Conservation (phyloP, 1,139 yeast species). For the Scheffersomyces parashehatae region DNA sequence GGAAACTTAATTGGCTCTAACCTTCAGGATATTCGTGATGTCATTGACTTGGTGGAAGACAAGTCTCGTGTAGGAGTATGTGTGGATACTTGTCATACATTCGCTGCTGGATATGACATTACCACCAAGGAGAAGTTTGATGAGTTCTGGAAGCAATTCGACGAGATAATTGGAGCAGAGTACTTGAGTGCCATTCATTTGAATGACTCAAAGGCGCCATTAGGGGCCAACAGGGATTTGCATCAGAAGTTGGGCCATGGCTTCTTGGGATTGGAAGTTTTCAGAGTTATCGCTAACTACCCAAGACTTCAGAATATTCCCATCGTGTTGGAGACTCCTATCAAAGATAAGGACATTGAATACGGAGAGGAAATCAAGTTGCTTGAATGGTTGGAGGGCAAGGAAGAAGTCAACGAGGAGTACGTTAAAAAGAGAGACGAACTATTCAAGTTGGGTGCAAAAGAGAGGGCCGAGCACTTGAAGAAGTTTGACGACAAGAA, state of each 20-base stretch:
- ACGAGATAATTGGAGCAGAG: slow-evolving; percentile 67
- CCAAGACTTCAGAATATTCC: slow-evolving; percentile 66
- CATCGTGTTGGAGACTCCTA: slow-evolving; percentile 88
- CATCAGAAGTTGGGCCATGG: slow-evolving; percentile 92
- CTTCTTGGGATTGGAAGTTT: slow-evolving; percentile 81
- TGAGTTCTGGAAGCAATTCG: slow-evolving; percentile 75
- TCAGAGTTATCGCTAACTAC: slow-evolving; percentile 74
- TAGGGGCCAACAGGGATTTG: slow-evolving; percentile 85
- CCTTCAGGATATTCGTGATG: slow-evolving; percentile 71
- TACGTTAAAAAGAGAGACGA: slow-evolving; percentile 47
- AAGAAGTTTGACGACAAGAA: slow-evolving; percentile 38
- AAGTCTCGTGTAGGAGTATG: slow-evolving; percentile 90
- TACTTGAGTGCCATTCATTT: slow-evolving; percentile 81
- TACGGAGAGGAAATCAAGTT: slow-evolving; percentile 85
- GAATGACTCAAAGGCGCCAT: slow-evolving; percentile 93
- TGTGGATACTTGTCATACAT: slow-evolving; percentile 91
- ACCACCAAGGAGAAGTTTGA: slow-evolving; percentile 56
- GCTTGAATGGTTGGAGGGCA: slow-evolving; percentile 69
- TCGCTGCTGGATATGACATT: slow-evolving; percentile 95
- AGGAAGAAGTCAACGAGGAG: slow-evolving; percentile 54
- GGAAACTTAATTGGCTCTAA: slow-evolving; percentile 87
- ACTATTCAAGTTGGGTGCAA: slow-evolving; percentile 56
- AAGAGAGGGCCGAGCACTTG: slow-evolving; percentile 54
- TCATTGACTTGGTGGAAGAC: slow-evolving; percentile 74
- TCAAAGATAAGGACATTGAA: slow-evolving; percentile 53